Evolutionary conservation across 148 eudicot genomes (phyloP).

Genomic region (Tetragonia tetragonoides): DNA sequence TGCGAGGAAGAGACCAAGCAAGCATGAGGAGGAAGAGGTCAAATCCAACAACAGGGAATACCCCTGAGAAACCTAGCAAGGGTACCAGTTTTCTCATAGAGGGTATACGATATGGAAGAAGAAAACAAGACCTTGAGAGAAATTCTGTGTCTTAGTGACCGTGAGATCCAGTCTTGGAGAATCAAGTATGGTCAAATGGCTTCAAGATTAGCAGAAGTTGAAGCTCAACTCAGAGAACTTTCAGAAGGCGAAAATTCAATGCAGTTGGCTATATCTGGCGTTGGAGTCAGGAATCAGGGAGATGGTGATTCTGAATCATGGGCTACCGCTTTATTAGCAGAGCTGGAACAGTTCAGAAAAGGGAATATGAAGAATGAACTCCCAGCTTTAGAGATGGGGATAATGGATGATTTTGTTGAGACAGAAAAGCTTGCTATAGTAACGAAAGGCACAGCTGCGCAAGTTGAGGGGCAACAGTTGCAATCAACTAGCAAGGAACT

Average conservation of each 20-base stretch:
- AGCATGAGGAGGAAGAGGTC: constrained; percentile 10
- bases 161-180: constrained; percentile 45
- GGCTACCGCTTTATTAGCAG: constrained; percentile 42
- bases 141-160: constrained; percentile 42
- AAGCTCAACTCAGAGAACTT: constrained; percentile 42
- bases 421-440: constrained; percentile 54
- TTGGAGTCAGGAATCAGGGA: constrained; percentile 20
- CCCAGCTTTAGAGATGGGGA: constrained; percentile 33
- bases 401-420: constrained; percentile 56
- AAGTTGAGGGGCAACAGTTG: no score
- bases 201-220: constrained; percentile 39
- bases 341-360: constrained; percentile 34
- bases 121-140: constrained; percentile 62
- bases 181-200: constrained; percentile 33
- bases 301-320: constrained; percentile 34
- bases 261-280: constrained; percentile 28
- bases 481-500: constrained; percentile 31
- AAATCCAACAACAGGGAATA: constrained; percentile 19
- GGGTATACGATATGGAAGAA: constrained; percentile 48
- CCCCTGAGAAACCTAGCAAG: constrained; percentile 18
- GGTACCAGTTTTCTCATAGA: constrained; percentile 41
- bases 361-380: constrained; percentile 17
- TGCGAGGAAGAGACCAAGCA: no score
- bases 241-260: constrained; percentile 27
- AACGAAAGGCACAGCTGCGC: background rate